Percentiles rank a stretch among this genome's conserved stretches.
Evolutionary conservation across 805 yeast species (phyloP).

Genomic region (Wickerhamiella galacta): DNA sequence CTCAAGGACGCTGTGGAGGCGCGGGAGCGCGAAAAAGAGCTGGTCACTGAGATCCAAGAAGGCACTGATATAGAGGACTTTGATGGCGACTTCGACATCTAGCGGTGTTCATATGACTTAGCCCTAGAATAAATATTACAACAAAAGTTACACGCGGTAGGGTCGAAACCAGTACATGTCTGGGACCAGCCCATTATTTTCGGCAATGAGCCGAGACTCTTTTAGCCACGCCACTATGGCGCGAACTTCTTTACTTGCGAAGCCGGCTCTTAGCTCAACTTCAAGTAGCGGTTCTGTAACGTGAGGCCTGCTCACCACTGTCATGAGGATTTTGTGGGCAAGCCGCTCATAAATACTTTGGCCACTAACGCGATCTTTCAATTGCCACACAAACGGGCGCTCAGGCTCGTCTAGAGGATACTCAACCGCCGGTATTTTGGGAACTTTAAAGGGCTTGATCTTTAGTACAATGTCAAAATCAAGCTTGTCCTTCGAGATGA

Average conservation of each 20-base stretch:
- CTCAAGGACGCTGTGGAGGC: slow-evolving; percentile 37
- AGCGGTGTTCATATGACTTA: no score
- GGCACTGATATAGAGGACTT: slow-evolving; percentile 28
- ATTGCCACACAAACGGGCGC: slow-evolving; percentile 1
- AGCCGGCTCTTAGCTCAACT: no score
- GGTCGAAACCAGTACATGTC: no score
- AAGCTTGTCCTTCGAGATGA: slow-evolving; percentile 47
- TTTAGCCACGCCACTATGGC: no score
- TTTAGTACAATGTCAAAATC: slow-evolving; percentile 30
- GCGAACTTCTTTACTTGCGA: no score
- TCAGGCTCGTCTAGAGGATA: slow-evolving; percentile 4
- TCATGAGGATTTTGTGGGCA: slow-evolving; percentile 1
- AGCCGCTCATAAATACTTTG: slow-evolving; percentile 1
- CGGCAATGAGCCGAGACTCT: no score
- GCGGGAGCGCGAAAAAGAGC: slow-evolving; percentile 37
- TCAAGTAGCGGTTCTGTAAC: no score
- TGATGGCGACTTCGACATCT: slow-evolving; percentile 24
- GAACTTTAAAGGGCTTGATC: slow-evolving; percentile 18
- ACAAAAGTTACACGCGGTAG: no score
- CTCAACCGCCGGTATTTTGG: slow-evolving; percentile 9
- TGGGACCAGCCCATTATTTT: no score
- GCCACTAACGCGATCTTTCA: neutral
- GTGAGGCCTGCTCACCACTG: no score
- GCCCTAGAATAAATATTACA: no score
- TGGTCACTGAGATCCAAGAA: slow-evolving; percentile 29